phyloP scores from a whole-genome alignment of 23 red algal genomes.

The Gracilaria domingensis region DNA sequence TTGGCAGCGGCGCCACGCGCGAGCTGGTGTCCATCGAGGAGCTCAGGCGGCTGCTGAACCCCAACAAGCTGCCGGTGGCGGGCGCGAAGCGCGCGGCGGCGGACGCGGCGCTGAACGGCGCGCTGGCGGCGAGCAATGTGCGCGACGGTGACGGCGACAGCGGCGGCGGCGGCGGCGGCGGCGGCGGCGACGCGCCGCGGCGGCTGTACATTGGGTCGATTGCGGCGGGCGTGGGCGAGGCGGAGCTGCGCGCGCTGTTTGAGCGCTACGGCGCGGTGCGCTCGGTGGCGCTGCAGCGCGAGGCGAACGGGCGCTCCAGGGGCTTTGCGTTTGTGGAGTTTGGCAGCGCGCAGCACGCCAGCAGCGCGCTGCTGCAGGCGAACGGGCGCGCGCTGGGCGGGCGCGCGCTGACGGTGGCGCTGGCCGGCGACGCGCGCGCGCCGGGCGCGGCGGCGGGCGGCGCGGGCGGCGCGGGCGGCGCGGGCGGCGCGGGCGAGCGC shows the following conservation, averaged over 20 bases:
- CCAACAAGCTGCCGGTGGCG: conserved; percentile 48
- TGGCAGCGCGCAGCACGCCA: conserved; percentile 40
- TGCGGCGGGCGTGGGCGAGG: conserved; percentile 43
- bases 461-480: background rate
- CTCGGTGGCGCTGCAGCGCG: conserved; percentile 71
- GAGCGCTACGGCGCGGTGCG: conserved; percentile 56
- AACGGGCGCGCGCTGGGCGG: conserved; percentile 67
- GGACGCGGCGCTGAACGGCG: background rate
- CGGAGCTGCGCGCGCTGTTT: conserved; percentile 71
- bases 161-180: background rate
- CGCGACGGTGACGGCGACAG: background rate
- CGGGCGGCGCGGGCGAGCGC: background rate
- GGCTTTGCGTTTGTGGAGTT: conserved; percentile 83
- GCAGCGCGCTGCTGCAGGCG: conserved; percentile 59
- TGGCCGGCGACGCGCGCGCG: conserved; percentile 30
- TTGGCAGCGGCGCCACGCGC: background rate
- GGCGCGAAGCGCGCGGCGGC: background rate
- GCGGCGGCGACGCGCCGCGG: too few relatives aligned
- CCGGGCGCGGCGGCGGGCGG: background rate
- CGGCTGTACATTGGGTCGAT: conserved; percentile 78
- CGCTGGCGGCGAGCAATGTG: background rate
- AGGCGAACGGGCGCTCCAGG: conserved; percentile 43
- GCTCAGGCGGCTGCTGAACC: conserved; percentile 61
- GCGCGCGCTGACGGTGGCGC: conserved; percentile 54
- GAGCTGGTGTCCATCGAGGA: conserved; percentile 59